Evolutionary conservation across 768 basidiomycete species (phyloP), one percentile per base, ranked within the genome.

Genomic region (Suillus sp.): DNA sequence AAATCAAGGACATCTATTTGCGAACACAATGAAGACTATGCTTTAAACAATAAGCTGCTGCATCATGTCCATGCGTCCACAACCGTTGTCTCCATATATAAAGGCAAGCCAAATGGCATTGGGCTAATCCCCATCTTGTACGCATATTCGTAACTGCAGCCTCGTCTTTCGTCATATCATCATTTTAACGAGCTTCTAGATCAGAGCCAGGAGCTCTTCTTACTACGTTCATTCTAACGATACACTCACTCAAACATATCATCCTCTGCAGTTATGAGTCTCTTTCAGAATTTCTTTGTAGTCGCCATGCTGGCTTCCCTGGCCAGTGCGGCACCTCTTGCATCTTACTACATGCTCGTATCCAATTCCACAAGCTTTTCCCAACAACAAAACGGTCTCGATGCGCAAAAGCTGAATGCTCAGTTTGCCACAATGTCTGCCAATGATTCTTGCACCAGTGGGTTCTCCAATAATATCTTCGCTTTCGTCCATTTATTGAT

Each of bases 351-450:
- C 40, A 25, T 32, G 34, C 42, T 62, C 20, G 38, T 51, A 54
- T 62, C 60, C 35, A 69, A 64, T 62, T 67, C 62, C 48, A 65
- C 66, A 25, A 62, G 66, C 13, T 66, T 66, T 50, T 70, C 75
- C 56, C 67, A 66, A 48, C 62, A 66, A 54, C 67, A 72, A 60
- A 80, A 80, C 62, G 78, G 68, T 58, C 60, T 73, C 42, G 76
- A 78, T 55, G 79, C 79, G 4, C 75, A 78, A 68, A 65, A 74
- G 32, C 74, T 77, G 9, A 79, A 79, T 68, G 62, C 67, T 25
- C 64, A 75, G 64, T 79, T 79, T 65, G 68, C 71, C 2, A 53
- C 71, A 4, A 65, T 80, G 59, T 67, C 69, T 1, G 60, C 68
- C 16, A 58, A 63, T 42, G 69, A 68, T 59, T 25, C 77, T 20